Base-by-base conservation (phyloP, 2,329 filamentous ascomycete genomes). In the Colletotrichum filicis region DNA sequence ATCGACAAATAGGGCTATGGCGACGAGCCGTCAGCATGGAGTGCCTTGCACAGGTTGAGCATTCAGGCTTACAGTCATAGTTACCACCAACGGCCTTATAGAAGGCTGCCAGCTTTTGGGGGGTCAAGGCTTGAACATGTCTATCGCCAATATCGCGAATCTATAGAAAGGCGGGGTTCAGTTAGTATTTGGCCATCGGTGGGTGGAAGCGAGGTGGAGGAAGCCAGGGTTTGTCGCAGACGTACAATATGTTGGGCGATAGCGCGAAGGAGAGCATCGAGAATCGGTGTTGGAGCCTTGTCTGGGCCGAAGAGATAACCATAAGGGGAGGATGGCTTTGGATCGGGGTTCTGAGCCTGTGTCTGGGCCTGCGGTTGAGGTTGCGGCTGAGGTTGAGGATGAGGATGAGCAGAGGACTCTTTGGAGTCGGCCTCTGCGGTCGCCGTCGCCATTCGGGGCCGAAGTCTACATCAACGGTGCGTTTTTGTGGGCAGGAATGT, bases 21-120 rank as follows among this genome's bases (percentile, higher is more conserved):
- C 76, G 66, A 77, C 75, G 68, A 16, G n/a, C 11, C 28, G 71
- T 74, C 62, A 74, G 71, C 63, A 67, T 42, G 49, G 16, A 22
- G n/a, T 46, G 46, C 11, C 14, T 68, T 37, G 46, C 32, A 32
- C 24, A 22, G 14, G 30, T 11, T 16, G 9, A 35, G 46, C 14
- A 11, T 37, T 32, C 14, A 9, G 59, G 78, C 83, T 75, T 78
- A 91, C 90, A 84, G 80, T 96, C 93, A 81, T 93, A 95, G 79
- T 95, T 90, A 58, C 92, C 92, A 69, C 93, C 94, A 19, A 94
- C 92, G 32, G 88, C 85, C 79, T 90, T 91, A 83, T 96, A 96
- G 80, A 95, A 96, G 52, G 89, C 86, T n/a, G 93, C 92, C 55
- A 96, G 85, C 79, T 95, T 95, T 65, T 87, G 83, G 0, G 93